phyloP scores from a whole-genome alignment of 306 rosid genomes.

The Rosa lucieae region DNA sequence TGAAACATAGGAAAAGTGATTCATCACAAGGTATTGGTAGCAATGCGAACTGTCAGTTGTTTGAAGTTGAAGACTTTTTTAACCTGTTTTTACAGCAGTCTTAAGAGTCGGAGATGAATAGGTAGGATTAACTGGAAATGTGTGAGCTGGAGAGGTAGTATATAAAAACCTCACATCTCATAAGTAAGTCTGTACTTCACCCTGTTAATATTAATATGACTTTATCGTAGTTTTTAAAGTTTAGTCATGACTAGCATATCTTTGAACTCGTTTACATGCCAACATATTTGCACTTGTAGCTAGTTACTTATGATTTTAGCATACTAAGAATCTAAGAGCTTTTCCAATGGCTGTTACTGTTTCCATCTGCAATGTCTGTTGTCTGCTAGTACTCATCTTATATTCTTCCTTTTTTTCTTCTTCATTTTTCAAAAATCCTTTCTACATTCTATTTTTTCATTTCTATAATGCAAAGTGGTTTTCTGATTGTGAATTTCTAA shows the following conservation, averaged over 20 bases:
- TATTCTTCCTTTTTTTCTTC: background rate
- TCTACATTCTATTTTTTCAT: too few species aligned
- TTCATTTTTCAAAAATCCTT: too few species aligned
- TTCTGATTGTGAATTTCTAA: background rate
- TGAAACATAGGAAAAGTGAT: conserved; percentile 12
- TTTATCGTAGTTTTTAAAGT: background rate
- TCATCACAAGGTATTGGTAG: background rate
- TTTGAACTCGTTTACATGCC: background rate
- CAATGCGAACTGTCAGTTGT: conserved; percentile 23
- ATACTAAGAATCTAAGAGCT: background rate
- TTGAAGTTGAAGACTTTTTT: conserved; percentile 37
- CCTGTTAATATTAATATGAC: background rate
- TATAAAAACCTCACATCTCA: background rate
- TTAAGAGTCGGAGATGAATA: background rate
- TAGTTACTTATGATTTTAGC: background rate
- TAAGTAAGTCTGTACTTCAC: background rate
- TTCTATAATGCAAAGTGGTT: background rate
- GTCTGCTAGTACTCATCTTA: too few species aligned
- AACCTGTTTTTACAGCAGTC: background rate
- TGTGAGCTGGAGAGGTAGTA: background rate
- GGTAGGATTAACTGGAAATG: background rate
- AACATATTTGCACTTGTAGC: background rate
- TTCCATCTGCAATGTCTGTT: too few species aligned
- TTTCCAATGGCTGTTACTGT: background rate
- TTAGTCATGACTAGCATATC: background rate